phyloP scores from a whole-genome alignment of 148 eudicot species.

The Euryodendron excelsum region DNA sequence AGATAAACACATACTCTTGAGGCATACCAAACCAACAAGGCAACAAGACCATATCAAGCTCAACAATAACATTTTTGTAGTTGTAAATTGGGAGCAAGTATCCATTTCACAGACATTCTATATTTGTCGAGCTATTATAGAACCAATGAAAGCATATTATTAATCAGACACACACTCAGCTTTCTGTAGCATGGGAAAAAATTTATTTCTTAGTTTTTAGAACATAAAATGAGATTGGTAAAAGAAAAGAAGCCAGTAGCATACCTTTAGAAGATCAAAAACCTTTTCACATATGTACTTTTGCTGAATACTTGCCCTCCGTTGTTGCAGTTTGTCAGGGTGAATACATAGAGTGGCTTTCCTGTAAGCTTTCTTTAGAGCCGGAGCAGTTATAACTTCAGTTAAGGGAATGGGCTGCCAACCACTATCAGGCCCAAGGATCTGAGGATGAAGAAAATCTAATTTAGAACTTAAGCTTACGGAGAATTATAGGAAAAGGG shows the following conservation, averaged over 20 bases:
- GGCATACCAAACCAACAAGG: too few relatives aligned
- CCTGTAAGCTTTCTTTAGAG: conserved; percentile 91
- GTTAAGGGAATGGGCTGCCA: conserved; percentile 96
- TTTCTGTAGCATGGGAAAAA: neutral
- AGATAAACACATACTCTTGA: neutral
- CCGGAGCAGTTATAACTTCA: conserved; percentile 87
- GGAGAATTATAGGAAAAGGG: neutral
- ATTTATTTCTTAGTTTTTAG: neutral
- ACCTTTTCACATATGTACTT: conserved; percentile 97
- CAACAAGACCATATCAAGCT: neutral
- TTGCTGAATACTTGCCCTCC: conserved; percentile 88
- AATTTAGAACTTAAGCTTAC: neutral
- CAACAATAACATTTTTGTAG: neutral
- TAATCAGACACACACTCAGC: neutral
- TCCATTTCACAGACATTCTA: neutral
- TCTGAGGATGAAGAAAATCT: conserved; percentile 42
- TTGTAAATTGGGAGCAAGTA: neutral
- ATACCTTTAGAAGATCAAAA: conserved; percentile 95
- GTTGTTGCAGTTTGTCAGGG: conserved; percentile 97
- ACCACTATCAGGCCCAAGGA: conserved; percentile 94
- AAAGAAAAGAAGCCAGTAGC: conserved; percentile 14
- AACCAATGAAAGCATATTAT: neutral
- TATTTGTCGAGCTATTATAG: neutral
- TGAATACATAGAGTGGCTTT: conserved; percentile 98
- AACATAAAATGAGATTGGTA: neutral